These are phyloP conservation scores for Moringa oleifera DNA, from an alignment of 345 rosid species.

Conservation along the genomic window DNA sequence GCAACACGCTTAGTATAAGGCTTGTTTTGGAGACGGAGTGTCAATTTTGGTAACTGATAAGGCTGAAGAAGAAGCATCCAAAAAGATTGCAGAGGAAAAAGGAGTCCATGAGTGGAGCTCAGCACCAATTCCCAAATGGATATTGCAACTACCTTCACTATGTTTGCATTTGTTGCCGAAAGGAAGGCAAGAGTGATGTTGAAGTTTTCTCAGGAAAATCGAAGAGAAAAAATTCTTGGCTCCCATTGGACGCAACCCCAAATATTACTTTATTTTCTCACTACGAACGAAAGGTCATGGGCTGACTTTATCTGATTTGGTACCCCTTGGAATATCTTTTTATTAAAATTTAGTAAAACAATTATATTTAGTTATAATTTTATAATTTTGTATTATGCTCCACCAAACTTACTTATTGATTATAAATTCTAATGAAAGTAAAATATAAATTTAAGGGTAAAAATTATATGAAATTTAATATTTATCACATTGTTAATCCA, in stretches of 20 bases:
- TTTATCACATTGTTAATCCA: no score
- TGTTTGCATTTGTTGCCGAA: neutral
- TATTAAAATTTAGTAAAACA: no score
- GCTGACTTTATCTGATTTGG: neutral
- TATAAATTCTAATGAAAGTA: no score
- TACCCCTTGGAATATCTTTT: no score
- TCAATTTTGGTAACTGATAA: neutral
- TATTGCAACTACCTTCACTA: conserved; percentile 19
- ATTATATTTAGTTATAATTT: no score
- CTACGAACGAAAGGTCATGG: no score
- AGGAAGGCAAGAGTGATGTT: conserved; percentile 4
- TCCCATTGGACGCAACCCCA: conserved; percentile 19
- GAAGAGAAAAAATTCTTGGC: conserved; percentile 12
- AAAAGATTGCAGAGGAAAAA: conserved; percentile 2
- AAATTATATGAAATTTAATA: no score
- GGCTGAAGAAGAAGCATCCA: conserved; percentile 16
- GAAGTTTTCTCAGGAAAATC: conserved; percentile 12
- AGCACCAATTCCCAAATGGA: conserved; percentile 28
- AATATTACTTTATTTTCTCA: neutral
- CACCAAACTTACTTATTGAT: no score
- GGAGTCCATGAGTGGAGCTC: conserved; percentile 16
- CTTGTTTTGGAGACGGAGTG: neutral
- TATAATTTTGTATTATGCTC: no score
- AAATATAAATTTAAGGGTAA: no score
- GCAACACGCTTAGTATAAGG: conserved; percentile 19